phyloP scores from a whole-genome alignment of 164 flowering plant genomes.

The Kalanchoe fedtschenkoi region DNA sequence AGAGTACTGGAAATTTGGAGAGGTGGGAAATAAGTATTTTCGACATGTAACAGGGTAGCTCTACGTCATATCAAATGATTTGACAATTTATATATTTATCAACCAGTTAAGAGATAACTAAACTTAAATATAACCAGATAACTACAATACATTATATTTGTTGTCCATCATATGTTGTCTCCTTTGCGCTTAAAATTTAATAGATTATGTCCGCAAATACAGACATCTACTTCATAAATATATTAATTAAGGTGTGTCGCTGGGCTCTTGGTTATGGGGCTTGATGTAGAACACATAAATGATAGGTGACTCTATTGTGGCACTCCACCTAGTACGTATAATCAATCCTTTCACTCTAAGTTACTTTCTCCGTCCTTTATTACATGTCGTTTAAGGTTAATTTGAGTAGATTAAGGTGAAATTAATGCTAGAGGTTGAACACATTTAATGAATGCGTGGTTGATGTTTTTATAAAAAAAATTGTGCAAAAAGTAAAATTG shows the following conservation, averaged over 20 bases:
- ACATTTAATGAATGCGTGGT: no score
- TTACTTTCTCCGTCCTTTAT: no score
- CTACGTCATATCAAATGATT: conserved; percentile 4
- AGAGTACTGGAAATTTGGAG: no score
- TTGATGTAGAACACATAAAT: conserved; percentile 3
- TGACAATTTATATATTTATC: background rate
- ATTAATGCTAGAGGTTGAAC: no score
- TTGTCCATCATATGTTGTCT: background rate
- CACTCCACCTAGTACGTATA: conserved; percentile 5
- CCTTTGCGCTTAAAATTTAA: background rate
- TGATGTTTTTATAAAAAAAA: no score
- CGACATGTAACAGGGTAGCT: conserved; percentile 6
- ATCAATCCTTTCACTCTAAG: no score
- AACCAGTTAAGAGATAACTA: background rate
- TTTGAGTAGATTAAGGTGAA: no score
- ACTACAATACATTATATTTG: no score
- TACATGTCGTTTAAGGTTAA: no score
- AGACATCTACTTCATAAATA: conserved; percentile 5
- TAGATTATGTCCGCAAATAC: background rate
- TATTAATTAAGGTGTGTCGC: conserved; percentile 1
- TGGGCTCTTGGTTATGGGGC: conserved; percentile 6
- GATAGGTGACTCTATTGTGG: conserved; percentile 4
- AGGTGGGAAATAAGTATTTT: conserved; percentile 4
- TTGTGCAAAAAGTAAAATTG: no score
- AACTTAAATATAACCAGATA: background rate